phyloP scores from a whole-genome alignment of 176 grass and related monocot species.

The Oryza glumipatula region DNA sequence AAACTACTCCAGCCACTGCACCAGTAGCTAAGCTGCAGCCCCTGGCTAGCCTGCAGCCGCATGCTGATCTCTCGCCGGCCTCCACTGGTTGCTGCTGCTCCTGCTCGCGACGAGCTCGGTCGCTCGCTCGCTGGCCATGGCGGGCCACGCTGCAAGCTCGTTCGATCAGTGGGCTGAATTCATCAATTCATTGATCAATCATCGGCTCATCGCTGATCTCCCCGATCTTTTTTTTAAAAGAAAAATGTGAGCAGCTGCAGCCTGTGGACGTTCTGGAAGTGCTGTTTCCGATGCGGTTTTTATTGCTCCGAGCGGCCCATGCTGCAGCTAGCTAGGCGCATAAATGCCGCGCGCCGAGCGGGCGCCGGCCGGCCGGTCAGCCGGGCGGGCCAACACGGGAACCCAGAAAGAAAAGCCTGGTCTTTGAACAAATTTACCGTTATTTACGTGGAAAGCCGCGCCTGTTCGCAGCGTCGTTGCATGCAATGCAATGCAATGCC shows the following conservation, averaged over 20 bases:
- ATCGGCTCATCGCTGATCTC: no score
- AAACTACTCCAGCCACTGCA: neutral
- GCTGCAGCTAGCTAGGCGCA: constrained; percentile 15
- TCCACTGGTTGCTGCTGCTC: neutral
- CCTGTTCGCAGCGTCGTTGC: constrained; percentile 3
- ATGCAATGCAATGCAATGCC: neutral
- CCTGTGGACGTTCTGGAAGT: constrained; percentile 42
- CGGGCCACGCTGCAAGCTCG: neutral
- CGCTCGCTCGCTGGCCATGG: neutral
- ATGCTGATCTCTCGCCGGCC: neutral
- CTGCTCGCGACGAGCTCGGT: neutral
- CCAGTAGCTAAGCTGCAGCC: neutral
- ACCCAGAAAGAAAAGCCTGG: constrained; percentile 25
- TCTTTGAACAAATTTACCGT: constrained; percentile 45
- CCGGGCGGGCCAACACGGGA: constrained; percentile 14
- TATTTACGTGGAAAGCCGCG: constrained; percentile 46
- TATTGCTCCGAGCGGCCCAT: constrained; percentile 29
- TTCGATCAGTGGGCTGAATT: neutral
- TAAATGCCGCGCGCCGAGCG: constrained; percentile 37
- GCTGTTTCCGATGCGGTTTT: constrained; percentile 42
- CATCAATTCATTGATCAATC: constrained; percentile 12
- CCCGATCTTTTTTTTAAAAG: neutral
- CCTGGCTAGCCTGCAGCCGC: neutral
- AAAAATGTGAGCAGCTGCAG: neutral
- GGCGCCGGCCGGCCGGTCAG: neutral